Base-by-base conservation (phyloP, 345 rosid genomes). In the Erysimum cheiranthoides region DNA sequence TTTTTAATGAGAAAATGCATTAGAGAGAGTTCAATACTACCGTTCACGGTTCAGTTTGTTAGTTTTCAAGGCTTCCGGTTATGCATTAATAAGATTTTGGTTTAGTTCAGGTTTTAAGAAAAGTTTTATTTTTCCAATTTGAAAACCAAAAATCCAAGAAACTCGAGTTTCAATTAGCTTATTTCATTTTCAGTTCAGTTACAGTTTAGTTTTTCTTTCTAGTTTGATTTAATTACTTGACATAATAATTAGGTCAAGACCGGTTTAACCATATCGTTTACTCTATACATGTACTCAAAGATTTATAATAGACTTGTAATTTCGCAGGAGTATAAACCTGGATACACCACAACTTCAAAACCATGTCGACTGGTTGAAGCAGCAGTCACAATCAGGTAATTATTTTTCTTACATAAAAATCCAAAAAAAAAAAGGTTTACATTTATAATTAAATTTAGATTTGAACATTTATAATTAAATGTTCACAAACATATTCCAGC, bases 251-350 rank as follows among this genome's bases (percentile, higher is more conserved):
- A 0, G 5, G 54, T 50, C 1, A 17, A 50, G 3, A 21, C 21
- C 56, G 56, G 56, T 21, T 50, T 50, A 50, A 21, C 30, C 6
- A 10, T 10, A 16, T 47, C 7, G 25, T 3, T 6, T 47, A 16
- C 25, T 18, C 5, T 47, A 47, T 16, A 47, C 5, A 7, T 46
- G 21, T n/a, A 43, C 8, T 43, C 1, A n/a, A n/a, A n/a, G n/a
- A n/a, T n/a, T n/a, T n/a, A n/a, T 21, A 43, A 10, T 21, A 1
- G 28, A 56, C 27, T 10, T 38, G 5, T 6, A 59, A 50, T 38
- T 2, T 16, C 72, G 79, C 89, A 94, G 96, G 88, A 83, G 16
- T 94, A 88, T 66, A 85, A 78, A 80, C 90, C 86, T 34, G 95
- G 93, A 60, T 92, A 89, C 54, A 83, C 87, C 13, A 89, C 84